Evolutionary conservation across 768 basidiomycete species (phyloP).

Genomic region (Serendipita sp.): DNA sequence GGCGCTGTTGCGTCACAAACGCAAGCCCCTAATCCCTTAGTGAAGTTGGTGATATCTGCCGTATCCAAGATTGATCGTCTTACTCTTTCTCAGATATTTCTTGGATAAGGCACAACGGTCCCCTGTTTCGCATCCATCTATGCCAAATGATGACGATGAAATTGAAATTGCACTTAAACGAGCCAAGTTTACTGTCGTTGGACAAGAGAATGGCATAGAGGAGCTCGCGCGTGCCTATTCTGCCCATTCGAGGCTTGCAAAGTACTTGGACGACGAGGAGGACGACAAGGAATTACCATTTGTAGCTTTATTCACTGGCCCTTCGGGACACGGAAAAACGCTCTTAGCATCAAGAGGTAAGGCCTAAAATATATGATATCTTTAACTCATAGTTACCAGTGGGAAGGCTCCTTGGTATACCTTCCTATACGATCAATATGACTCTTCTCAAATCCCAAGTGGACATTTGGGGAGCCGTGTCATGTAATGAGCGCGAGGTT

Average conservation of each 20-base stretch:
- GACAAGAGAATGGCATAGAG: not conserved
- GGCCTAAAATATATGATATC: not conserved
- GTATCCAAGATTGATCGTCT: not conserved
- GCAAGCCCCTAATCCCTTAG: not conserved
- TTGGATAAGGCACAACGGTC: constrained; percentile 1
- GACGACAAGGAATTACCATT: not conserved
- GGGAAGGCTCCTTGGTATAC: not conserved
- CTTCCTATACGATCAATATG: not conserved
- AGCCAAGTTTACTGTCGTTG: constrained; percentile 4
- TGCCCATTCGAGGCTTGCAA: not conserved
- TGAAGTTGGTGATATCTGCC: not conserved
- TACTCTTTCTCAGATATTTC: not conserved
- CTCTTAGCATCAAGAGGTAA: not conserved
- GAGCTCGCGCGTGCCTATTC: not conserved
- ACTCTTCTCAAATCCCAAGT: not conserved
- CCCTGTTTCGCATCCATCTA: not conserved
- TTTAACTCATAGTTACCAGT: not conserved
- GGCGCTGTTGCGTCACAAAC: not conserved
- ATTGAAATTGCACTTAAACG: not conserved
- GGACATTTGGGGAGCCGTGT: not conserved
- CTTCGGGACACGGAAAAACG: constrained; percentile 1
- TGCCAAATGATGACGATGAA: not conserved
- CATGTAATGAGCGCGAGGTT: not conserved
- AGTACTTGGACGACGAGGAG: not conserved
- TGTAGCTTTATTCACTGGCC: not conserved